Evolutionary conservation across 768 basidiomycete genomes (phyloP).

Genomic region (Tulasnella calospora): DNA sequence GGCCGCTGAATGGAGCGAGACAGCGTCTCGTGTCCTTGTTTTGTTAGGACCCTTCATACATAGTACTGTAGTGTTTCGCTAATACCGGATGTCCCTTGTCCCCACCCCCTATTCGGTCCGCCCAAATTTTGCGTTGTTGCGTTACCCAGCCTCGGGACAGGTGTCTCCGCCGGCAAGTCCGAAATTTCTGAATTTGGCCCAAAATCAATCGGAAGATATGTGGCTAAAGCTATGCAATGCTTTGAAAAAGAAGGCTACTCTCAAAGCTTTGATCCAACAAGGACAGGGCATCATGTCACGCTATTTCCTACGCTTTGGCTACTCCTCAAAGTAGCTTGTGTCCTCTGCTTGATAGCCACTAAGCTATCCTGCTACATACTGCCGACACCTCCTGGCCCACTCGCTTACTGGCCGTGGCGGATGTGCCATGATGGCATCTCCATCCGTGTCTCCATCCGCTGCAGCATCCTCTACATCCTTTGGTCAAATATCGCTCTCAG

Average conservation of each 20-base stretch:
- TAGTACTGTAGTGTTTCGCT: neutral
- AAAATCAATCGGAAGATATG: constrained; percentile 5
- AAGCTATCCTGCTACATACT: neutral
- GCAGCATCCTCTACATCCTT: neutral
- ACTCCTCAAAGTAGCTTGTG: too few relatives aligned
- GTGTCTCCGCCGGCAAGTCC: constrained; percentile 3
- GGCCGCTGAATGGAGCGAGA: too few relatives aligned
- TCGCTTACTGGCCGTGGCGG: neutral
- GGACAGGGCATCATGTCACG: too few relatives aligned
- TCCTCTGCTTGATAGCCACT: neutral
- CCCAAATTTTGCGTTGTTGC: neutral
- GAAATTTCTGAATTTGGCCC: constrained; percentile 36
- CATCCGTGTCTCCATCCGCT: neutral
- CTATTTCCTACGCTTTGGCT: too few relatives aligned
- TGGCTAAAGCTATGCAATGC: neutral
- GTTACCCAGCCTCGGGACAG: neutral
- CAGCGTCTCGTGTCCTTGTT: too few relatives aligned
- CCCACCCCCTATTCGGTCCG: neutral
- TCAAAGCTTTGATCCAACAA: too few relatives aligned
- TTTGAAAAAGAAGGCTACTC: neutral
- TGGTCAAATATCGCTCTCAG: neutral
- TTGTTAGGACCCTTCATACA: too few relatives aligned
- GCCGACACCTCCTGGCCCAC: too few relatives aligned
- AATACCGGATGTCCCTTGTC: neutral
- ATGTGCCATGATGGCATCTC: neutral